A percentile compares a stretch with the other conserved stretches of the same genome.
Evolutionary conservation across 495 filamentous ascomycete genomes (phyloP).

Genomic region (Cenococcum geophilum): DNA sequence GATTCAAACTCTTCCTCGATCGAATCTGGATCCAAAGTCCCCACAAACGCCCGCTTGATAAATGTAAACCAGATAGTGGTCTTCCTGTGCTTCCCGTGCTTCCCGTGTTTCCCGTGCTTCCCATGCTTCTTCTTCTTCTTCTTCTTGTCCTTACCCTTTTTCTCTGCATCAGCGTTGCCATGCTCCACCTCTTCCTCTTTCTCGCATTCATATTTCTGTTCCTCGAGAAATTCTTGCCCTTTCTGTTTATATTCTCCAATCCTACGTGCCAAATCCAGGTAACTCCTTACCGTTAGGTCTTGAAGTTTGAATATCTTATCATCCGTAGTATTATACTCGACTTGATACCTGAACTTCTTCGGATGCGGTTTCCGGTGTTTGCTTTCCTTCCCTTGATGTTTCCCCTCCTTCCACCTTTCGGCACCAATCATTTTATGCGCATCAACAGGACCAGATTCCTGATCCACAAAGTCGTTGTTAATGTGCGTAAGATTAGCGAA

Average conservation of each 20-base stretch:
- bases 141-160: constrained; percentile 44
- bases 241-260: constrained; percentile 49
- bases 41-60: constrained; percentile 71
- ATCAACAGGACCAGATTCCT: constrained; percentile 9
- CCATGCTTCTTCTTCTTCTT: constrained; percentile 43
- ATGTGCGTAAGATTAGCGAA: constrained; percentile 85
- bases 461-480: constrained; percentile 56
- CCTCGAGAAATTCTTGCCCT: constrained; percentile 18
- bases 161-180: constrained; percentile 21
- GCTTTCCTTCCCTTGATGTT: constrained; percentile 39
- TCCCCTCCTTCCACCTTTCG: constrained; percentile 50
- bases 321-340: constrained; percentile 77
- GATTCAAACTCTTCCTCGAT: constrained; percentile 38
- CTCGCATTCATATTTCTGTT: constrained; percentile 21
- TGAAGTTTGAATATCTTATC: constrained; percentile 69
- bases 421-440: constrained; percentile 40
- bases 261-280: constrained; percentile 66
- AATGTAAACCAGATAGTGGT: constrained; percentile 68
- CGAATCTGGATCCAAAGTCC: constrained; percentile 58
- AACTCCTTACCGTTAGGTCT: constrained; percentile 81
- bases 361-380: constrained; percentile 44
- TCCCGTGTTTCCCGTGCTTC: constrained; percentile 38
- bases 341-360: constrained; percentile 63
- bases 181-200: constrained; percentile 17
- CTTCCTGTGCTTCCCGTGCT: constrained; percentile 37